Conservation (phyloP, 352 stramenopile species). For the Phytopythium sindhum region DNA sequence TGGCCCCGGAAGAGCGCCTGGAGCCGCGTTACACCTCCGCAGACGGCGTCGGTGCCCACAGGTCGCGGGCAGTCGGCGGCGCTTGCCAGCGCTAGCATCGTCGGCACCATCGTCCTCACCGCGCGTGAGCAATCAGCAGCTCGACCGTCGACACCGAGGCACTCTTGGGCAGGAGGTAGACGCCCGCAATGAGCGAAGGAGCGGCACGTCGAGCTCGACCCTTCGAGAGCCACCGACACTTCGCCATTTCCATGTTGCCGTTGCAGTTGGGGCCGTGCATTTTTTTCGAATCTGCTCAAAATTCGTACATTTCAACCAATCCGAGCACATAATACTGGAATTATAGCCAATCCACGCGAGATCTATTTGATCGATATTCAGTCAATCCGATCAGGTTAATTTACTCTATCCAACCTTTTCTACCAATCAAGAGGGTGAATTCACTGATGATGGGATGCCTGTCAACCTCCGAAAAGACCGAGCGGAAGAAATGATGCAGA, state of each 20-base stretch:
- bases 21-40: slow-evolving; percentile 28
- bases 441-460: neutral
- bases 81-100: neutral
- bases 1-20: slow-evolving; percentile 58
- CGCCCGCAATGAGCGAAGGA: no score
- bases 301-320: slow-evolving; percentile 16
- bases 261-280: neutral
- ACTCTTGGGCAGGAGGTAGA: no score
- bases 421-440: neutral
- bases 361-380: neutral
- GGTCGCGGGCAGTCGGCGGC: neutral
- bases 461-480: neutral
- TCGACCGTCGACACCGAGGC: no score
- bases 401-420: neutral
- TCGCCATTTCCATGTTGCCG: neutral
- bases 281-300: slow-evolving; percentile 9
- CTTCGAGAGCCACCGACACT: neutral
- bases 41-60: neutral
- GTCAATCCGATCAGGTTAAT: neutral
- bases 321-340: neutral
- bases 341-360: slow-evolving; percentile 15
- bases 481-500: neutral
- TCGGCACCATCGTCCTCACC: neutral
- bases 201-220: neutral
- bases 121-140: no score